Conservation (phyloP, 2,329 filamentous ascomycete genomes). For the Xylariaceae sp. region DNA sequence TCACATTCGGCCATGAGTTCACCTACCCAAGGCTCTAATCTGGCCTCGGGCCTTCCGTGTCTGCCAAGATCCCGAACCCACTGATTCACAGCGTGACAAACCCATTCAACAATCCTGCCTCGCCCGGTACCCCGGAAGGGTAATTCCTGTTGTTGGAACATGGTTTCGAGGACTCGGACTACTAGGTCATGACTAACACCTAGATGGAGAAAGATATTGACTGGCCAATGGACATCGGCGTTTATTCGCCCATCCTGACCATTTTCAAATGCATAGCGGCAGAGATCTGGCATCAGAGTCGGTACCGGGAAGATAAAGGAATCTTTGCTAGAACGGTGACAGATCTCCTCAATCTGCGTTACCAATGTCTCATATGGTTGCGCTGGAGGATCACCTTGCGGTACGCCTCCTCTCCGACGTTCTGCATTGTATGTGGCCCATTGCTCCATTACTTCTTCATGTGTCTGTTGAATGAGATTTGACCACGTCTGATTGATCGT, state of each 20-base stretch:
- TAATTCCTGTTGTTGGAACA: slow-evolving; percentile 65
- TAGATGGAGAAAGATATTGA: slow-evolving; percentile 62
- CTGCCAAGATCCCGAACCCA: slow-evolving; percentile 53
- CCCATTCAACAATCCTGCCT: slow-evolving; percentile 61
- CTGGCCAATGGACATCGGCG: slow-evolving; percentile 64
- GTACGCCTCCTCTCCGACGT: slow-evolving; percentile 44
- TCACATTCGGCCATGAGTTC: slow-evolving; percentile 58
- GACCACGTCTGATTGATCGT: slow-evolving; percentile 88
- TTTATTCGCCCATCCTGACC: slow-evolving; percentile 64
- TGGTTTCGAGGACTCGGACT: slow-evolving; percentile 60
- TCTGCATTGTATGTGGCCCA: slow-evolving; percentile 50
- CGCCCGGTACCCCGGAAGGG: slow-evolving; percentile 61
- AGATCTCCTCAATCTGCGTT: slow-evolving; percentile 67
- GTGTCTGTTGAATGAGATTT: slow-evolving; percentile 76
- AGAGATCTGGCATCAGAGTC: slow-evolving; percentile 66
- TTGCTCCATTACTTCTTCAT: slow-evolving; percentile 59
- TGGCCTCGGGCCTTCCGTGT: slow-evolving; percentile 39
- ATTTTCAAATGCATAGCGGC: slow-evolving; percentile 65
- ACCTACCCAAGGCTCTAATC: slow-evolving; percentile 41
- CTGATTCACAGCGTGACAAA: slow-evolving; percentile 53
- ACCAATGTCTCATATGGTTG: slow-evolving; percentile 76
- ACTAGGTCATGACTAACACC: slow-evolving; percentile 64
- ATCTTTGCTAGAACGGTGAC: slow-evolving; percentile 68
- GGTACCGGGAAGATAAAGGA: slow-evolving; percentile 71
- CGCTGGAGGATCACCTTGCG: slow-evolving; percentile 48